phyloP scores from a whole-genome alignment of 2,329 filamentous ascomycete genomes.

The Verticillium nonalfalfae region DNA sequence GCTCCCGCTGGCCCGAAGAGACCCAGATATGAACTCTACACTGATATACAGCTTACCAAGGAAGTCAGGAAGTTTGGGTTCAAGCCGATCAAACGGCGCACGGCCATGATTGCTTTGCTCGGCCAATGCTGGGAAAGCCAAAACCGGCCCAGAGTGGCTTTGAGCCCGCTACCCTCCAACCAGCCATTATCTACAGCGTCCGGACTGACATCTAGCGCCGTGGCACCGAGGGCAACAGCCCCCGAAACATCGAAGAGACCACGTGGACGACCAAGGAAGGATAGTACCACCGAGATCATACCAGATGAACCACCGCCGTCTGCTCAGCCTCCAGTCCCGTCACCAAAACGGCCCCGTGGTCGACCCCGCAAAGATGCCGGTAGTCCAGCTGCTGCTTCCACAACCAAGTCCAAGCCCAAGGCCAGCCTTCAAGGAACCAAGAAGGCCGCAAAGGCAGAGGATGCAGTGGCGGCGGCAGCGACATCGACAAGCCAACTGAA shows the following conservation, averaged over 20 bases:
- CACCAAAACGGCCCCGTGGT: conserved; percentile 8
- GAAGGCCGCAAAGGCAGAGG: background rate
- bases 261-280: conserved; percentile 28
- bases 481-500: conserved; percentile 19
- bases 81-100: conserved; percentile 62
- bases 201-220: background rate
- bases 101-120: conserved; percentile 63
- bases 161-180: conserved; percentile 15
- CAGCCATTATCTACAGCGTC: conserved; percentile 4
- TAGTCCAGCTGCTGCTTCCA: background rate
- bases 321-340: conserved; percentile 19
- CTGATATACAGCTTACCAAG: conserved; percentile 55
- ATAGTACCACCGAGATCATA: conserved; percentile 10
- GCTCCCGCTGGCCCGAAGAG: background rate
- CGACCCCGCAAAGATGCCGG: conserved; percentile 4
- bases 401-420: background rate
- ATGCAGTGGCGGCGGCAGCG: conserved; percentile 10
- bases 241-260: conserved; percentile 14
- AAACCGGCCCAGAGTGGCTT: conserved; percentile 12
- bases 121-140: conserved; percentile 64
- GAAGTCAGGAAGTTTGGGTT: conserved; percentile 63
- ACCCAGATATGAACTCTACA: conserved; percentile 56
- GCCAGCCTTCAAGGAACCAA: background rate
- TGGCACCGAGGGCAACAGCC: conserved; percentile 8
- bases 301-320: conserved; percentile 25